Evolutionary conservation across 129 eudicot species (phyloP), one percentile per base, ranked within the genome.

Genomic region (Ambrosia artemisiifolia): DNA sequence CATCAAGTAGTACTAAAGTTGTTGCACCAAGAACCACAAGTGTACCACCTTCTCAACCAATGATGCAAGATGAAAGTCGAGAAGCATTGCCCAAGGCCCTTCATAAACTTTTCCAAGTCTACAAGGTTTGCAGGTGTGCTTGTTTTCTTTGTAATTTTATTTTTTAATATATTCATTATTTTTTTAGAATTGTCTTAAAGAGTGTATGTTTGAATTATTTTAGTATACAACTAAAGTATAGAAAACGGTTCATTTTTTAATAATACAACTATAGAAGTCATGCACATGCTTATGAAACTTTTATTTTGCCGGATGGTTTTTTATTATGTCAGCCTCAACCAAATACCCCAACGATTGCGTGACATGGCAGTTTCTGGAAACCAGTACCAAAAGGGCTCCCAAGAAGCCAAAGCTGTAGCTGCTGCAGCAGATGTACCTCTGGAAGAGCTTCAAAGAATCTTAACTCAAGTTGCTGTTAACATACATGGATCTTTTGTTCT

Each of bases 41-140:
- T 72, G 85, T 70, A 44, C 59, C 71, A 42, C 75, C 77, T 65
- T 60, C 83, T 53, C 78, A 65, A 69, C 69, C 72, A 47, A 35
- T 73, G 36, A 78, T 82, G 84, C 50, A 76, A 55, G 86, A 85
- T 49, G 98, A 87, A 80, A 80, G 83, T 79, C 88, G 83, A 30
- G 90, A 89, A 60, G 88, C 85, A 50, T 74, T 85, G 61, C 76
- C 77, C 8, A 89, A 85, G 63, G 88, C 85, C 61, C 88, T 93
- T 77, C 83, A 75, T 46, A 85, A 82, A 78, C 53, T 90, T 82
- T 82, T 93, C 44, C 87, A 80, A 56, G 47, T 44, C 11, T 71
- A 82, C 79, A 90, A 82, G 82, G 91, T 82, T 85, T 90, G 95
- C 90, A 89, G 96, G 98, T 93, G 75, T 72, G 77, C 30, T 20